These are phyloP conservation scores for Flaveria linearis DNA, from an alignment of 129 eudicot species.

Conservation along the genomic window DNA sequence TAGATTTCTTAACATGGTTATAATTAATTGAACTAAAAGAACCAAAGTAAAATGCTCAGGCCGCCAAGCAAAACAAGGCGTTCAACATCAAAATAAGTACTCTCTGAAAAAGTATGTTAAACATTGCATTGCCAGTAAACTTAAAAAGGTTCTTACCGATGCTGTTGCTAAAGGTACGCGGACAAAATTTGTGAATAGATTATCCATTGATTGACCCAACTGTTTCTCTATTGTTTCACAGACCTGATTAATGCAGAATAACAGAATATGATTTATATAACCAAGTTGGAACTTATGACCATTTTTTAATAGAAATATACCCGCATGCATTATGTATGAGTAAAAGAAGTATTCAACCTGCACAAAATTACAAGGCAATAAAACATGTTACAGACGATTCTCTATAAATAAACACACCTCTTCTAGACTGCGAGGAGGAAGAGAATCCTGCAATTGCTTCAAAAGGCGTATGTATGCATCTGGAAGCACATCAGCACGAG, in stretches of 20 bases:
- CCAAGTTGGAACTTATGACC: not conserved
- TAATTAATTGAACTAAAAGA: not conserved
- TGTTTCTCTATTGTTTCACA: conserved; percentile 51
- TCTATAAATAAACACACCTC: conserved; percentile 54
- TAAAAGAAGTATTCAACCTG: not conserved
- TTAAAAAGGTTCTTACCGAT: conserved; percentile 50
- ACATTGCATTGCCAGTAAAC: not conserved
- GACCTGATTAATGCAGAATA: conserved; percentile 43
- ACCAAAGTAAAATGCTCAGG: too few species aligned
- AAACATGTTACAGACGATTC: not conserved
- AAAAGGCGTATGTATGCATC: conserved; percentile 75
- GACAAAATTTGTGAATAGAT: conserved; percentile 54
- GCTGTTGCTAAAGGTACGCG: conserved; percentile 78
- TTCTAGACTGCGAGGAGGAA: conserved; percentile 84
- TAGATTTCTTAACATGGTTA: conserved; percentile 2
- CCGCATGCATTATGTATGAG: not conserved
- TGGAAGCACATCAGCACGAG: conserved; percentile 99
- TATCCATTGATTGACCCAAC: conserved; percentile 63
- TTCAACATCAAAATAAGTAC: not conserved
- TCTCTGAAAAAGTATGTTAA: conserved; percentile 3
- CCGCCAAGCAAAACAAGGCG: too few species aligned
- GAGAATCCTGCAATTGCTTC: conserved; percentile 90
- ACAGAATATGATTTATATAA: not conserved
- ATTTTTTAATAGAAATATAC: not conserved
- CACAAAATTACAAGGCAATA: not conserved